phyloP scores from a whole-genome alignment of 225 moss, liverwort and hornwort species.

The Pseudisothecium myosuroides region DNA sequence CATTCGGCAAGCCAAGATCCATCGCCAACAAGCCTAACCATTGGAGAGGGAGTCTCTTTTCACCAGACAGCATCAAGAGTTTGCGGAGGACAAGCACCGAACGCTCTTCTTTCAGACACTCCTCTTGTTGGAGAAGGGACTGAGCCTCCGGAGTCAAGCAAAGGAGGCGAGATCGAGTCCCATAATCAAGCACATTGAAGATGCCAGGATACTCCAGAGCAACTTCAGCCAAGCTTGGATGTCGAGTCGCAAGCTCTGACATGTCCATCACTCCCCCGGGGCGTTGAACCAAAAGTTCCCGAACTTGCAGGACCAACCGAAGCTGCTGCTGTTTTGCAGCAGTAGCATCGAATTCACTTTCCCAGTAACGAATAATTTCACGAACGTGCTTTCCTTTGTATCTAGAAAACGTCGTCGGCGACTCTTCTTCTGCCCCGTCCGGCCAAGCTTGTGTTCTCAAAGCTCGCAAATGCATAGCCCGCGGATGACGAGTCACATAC shows the following conservation, averaged over 20 bases:
- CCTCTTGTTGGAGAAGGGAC: slow-evolving; percentile 18
- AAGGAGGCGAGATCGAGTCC: slow-evolving; percentile 2
- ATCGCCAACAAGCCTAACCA: slow-evolving; percentile 10
- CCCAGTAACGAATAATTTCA: slow-evolving; percentile 15
- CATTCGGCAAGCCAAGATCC: slow-evolving; percentile 26
- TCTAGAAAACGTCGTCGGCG: neutral
- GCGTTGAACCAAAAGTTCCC: slow-evolving; percentile 10
- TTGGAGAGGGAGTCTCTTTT: slow-evolving; percentile 14
- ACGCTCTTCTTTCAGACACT: slow-evolving; percentile 1
- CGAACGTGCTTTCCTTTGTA: slow-evolving; percentile 11
- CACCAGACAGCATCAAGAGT: slow-evolving; percentile 33
- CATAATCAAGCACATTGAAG: slow-evolving; percentile 28
- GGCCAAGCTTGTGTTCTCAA: slow-evolving; percentile 29
- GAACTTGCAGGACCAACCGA: slow-evolving; percentile 8
- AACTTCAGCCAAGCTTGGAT: neutral
- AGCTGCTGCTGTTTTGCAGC: slow-evolving; percentile 13
- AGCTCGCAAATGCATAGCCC: neutral
- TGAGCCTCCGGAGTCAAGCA: slow-evolving; percentile 45
- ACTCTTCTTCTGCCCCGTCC: neutral
- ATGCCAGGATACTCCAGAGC: slow-evolving; percentile 9
- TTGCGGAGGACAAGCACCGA: slow-evolving; percentile 25
- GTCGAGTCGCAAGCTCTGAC: slow-evolving; percentile 3
- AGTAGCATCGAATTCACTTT: slow-evolving; percentile 12
- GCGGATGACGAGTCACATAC: neutral
- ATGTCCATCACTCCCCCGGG: slow-evolving; percentile 26